phyloP scores from a whole-genome alignment of 495 filamentous ascomycete species.

The Polyplosphaeria fusca region DNA sequence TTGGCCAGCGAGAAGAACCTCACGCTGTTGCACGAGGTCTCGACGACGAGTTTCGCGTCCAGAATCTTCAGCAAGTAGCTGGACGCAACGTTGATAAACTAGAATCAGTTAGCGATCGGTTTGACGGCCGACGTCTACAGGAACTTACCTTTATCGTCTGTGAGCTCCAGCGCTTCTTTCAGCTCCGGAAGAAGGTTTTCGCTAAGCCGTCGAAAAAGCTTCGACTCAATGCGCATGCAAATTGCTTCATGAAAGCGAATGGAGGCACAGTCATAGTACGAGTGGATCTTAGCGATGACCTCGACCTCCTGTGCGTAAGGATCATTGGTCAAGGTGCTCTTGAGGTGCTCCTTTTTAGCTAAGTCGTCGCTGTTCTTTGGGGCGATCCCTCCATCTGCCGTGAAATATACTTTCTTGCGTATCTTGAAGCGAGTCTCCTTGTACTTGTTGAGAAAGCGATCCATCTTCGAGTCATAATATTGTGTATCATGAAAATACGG shows the following conservation, averaged over 20 bases:
- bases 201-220: conserved; percentile 45
- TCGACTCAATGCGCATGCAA: conserved; percentile 47
- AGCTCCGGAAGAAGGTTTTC: conserved; percentile 44
- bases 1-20: conserved; percentile 48
- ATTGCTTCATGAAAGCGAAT: conserved; percentile 51
- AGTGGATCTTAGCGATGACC: conserved; percentile 50
- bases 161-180: conserved; percentile 37
- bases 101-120: conserved; percentile 14
- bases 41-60: conserved; percentile 44
- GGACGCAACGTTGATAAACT: conserved; percentile 43
- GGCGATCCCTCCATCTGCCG: conserved; percentile 4
- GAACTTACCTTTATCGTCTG: too few relatives aligned
- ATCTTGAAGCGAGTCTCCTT: background rate
- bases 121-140: too few relatives aligned
- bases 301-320: conserved; percentile 46
- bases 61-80: conserved; percentile 53
- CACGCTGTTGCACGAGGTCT: conserved; percentile 44
- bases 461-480: conserved; percentile 2
- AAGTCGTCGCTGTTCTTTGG: background rate
- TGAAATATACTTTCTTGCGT: conserved; percentile 17
- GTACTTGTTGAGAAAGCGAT: background rate
- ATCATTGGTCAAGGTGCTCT: too few relatives aligned
- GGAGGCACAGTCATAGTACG: conserved; percentile 55
- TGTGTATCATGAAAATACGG: conserved; percentile 9
- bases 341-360: background rate